Evolutionary conservation across 2,329 filamentous ascomycete genomes (phyloP), one percentile per base, ranked within the genome.

Genomic region (Cercospora janseana): DNA sequence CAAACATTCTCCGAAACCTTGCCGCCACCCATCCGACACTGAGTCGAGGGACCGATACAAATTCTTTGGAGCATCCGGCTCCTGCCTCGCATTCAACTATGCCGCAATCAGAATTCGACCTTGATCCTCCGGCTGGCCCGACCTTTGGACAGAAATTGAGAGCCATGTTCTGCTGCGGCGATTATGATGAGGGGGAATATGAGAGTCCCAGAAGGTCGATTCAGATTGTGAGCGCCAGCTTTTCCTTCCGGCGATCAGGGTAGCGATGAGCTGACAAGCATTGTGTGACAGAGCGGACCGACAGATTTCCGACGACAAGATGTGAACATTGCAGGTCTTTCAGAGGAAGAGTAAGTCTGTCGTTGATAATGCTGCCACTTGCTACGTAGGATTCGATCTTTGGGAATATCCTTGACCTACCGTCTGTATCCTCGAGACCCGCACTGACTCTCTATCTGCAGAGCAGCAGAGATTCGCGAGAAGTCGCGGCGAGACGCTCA

Each of bases 281-380:
- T 34, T 12, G 35, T 24, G 32, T 38, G 6, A 49, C 55, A 67
- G 65, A 61, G 63, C 50, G 49, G 44, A 12, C 66, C 66, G 9
- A 67, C 62, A 35, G 52, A 67, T 47, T 67, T 67, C 50, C 60
- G 64, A 40, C 59, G 65, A 48, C 58, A 67, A 53, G 66, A 68
- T 41, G 56, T 67, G 24, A 55, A 53, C 32, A 56, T 67, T 24
- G 57, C 59, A 10, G 64, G 64, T 23, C 54, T 68, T n/a, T 56
- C 58, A 6, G 52, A 58, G 6, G 56, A 60, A 21, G 57, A 65
- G 63, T 66, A 59, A 49, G 60, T 52, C 28, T 26, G 6, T 16
- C 21, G 34, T 20, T 20, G 34, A 48, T 15, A 15, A 7, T 10
- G 12, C 18, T 16, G 12, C 31, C 27, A 29, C n/a, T 15, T 18